Evolutionary conservation across 208 protist species (phyloP), one percentile per base, ranked within the genome.

Genomic region (Vickermania spadyakhi): DNA sequence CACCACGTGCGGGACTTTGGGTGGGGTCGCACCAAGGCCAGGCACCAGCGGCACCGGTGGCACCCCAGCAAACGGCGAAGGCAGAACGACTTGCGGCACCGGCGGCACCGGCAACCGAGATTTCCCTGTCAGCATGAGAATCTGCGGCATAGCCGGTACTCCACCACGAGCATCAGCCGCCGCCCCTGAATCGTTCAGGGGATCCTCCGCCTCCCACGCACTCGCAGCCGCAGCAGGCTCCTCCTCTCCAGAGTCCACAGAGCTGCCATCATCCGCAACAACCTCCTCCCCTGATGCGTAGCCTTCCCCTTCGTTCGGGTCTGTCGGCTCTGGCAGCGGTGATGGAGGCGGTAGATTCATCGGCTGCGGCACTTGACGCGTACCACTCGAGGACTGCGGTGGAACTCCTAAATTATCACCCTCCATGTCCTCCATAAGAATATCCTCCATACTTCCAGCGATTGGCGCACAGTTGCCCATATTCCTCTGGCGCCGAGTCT

Each of bases 401-500:
- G n/a, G n/a, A n/a, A n/a, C n/a, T n/a, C n/a, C n/a, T n/a, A n/a
- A n/a, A n/a, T n/a, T n/a, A 7, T n/a, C 36, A 18, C 18, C 36
- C 11, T 45, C 36, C 36, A 45, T 45, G 67, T 72, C 14, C 52
- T 65, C 52, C 52, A 28, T 56, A n/a, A 56, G n/a, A 23, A 18
- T 23, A 28, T 60, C 29, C 56, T 60, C 5, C 29, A 60, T 13
- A 57, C 21, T 29, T 45, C 56, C 3, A 60, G 29, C 5, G 14
- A 29, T 2, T 28, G 25, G 7, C 56, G 36, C 56, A 50, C 42
- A 28, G 56, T 31, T 28, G 56, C 30, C 50, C 21, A 7, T 25
- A 21, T 56, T 59, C 3, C 58, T 36, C 58, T 56, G 60, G 22
- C 71, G 73, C 1, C 81, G 79, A 28, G 72, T 74, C 66, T 88